These are phyloP conservation scores for Guadua angustifolia DNA, from an alignment of 176 grass and related monocot species.

Conservation along the genomic window DNA sequence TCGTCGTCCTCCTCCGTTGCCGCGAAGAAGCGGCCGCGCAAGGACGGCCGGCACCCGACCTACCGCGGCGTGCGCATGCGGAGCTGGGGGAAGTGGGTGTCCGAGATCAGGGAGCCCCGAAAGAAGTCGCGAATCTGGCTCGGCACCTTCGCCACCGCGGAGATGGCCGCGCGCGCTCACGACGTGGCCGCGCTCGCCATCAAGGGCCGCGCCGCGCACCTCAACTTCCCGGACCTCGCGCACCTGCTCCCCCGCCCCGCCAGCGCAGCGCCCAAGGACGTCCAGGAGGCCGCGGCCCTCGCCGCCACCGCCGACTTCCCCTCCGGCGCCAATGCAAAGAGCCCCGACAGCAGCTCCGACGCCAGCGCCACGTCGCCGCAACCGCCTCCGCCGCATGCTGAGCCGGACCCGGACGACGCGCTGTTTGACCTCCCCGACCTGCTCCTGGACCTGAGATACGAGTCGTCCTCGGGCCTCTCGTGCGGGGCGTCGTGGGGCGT, in stretches of 20 bases:
- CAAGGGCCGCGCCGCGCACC: conserved; percentile 56
- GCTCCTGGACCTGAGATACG: conserved; percentile 79
- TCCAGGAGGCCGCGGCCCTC: conserved; percentile 59
- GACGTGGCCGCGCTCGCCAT: conserved; percentile 77
- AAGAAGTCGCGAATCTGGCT: conserved; percentile 83
- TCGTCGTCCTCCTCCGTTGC: neutral
- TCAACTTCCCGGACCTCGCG: conserved; percentile 66
- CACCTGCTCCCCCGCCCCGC: conserved; percentile 57
- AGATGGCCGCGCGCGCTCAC: conserved; percentile 75
- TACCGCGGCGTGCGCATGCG: conserved; percentile 74
- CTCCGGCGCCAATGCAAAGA: conserved; percentile 41
- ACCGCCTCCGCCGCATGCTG: neutral
- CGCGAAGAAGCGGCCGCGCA: conserved; percentile 47
- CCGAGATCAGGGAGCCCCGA: conserved; percentile 80
- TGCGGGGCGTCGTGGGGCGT: conserved; percentile 52
- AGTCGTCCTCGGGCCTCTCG: conserved; percentile 42
- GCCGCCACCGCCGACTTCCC: conserved; percentile 49
- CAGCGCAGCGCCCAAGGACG: conserved; percentile 55
- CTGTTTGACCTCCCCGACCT: conserved; percentile 90
- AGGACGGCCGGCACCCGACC: conserved; percentile 61
- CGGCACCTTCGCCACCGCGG: conserved; percentile 66
- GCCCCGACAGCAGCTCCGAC: conserved; percentile 19
- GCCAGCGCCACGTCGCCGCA: conserved; percentile 4
- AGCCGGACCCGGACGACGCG: conserved; percentile 51
- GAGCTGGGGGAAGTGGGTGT: conserved; percentile 80